Evolutionary conservation across 495 filamentous ascomycete genomes (phyloP).

Genomic region (Articulospora tetracladia): DNA sequence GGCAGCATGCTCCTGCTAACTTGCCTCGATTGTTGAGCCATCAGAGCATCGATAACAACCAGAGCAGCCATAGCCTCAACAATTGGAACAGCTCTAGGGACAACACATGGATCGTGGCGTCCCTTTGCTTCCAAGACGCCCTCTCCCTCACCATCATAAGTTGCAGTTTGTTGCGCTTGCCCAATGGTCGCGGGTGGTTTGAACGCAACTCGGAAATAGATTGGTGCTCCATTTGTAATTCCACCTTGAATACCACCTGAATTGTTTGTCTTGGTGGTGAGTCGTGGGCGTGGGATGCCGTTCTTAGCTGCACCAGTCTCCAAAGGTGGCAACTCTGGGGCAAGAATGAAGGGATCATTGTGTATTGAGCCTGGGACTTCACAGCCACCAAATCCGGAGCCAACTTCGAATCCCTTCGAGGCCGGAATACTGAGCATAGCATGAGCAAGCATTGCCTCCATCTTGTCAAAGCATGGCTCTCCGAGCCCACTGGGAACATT

Average conservation of each 20-base stretch:
- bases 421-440: constrained; percentile 97
- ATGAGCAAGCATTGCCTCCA: constrained; percentile 90
- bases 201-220: constrained; percentile 96
- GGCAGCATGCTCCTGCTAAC: constrained; percentile 50
- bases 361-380: constrained; percentile 85
- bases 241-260: constrained; percentile 95
- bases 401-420: constrained; percentile 95
- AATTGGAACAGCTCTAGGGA: constrained; percentile 90
- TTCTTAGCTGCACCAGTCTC: constrained; percentile 33
- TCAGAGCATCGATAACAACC: constrained; percentile 85
- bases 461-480: constrained; percentile 94
- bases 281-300: constrained; percentile 40
- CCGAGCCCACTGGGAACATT: constrained; percentile 86
- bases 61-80: constrained; percentile 95
- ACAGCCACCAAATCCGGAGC: constrained; percentile 87
- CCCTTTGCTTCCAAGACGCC: constrained; percentile 91
- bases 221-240: constrained; percentile 89
- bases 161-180: constrained; percentile 81
- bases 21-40: constrained; percentile 77
- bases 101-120: constrained; percentile 92
- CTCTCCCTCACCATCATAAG: constrained; percentile 65
- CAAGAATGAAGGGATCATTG: constrained; percentile 83
- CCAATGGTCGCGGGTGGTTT: constrained; percentile 96
- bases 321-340: constrained; percentile 29
- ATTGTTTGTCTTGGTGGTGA: constrained; percentile 94